Evolutionary conservation across 192 early-diverging fungal species (phyloP), one percentile per base, ranked within the genome.

Genomic region (Paraglomus occultum): DNA sequence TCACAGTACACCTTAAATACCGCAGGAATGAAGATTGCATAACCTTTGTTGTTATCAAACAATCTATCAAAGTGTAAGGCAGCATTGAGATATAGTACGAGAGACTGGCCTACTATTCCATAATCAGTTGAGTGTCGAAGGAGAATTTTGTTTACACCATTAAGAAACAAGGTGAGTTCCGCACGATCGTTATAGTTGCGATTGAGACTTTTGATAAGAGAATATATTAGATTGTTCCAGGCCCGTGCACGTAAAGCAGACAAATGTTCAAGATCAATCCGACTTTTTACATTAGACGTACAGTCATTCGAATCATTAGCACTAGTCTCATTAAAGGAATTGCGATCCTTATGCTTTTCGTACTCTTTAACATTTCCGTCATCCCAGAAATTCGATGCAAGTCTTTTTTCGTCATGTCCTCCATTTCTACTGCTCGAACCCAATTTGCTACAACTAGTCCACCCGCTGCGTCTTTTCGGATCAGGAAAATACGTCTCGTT

Each of bases 1-100:
- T 84, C 78, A 45, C 83, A 84, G 70, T 79, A 86, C 1, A 82
- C 78, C 64, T 84, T 84, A 70, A 86, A 86, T 6, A 86, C 50
- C 3, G 83, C 75, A 8, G 81, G 80, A 23, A 84, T 74, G 40
- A 86, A 78, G 1, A 83, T 72, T 0, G 68, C 57, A 54, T 86
- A 86, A 8, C 85, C 85, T 48, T 77, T 77, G 53, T 83, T 82
- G 6, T 76, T 79, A 20, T 73, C 67, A 73, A 86, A 83, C 31
- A 86, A 73, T 22, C 83, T 78, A 40, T 79, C 77, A n/a, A 86
- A 74, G 6, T 73, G 74, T 1, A 81, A 79, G 5, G 75, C 76
- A 2, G 80, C 77, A 6, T 77, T 79, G 2, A 80, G 71, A 59
- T 83, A 86, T 0, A 86, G 47, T 12, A 83, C 74, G 10, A 86